Base-by-base conservation (phyloP, 441 rosid genomes). In the Hura crepitans region DNA sequence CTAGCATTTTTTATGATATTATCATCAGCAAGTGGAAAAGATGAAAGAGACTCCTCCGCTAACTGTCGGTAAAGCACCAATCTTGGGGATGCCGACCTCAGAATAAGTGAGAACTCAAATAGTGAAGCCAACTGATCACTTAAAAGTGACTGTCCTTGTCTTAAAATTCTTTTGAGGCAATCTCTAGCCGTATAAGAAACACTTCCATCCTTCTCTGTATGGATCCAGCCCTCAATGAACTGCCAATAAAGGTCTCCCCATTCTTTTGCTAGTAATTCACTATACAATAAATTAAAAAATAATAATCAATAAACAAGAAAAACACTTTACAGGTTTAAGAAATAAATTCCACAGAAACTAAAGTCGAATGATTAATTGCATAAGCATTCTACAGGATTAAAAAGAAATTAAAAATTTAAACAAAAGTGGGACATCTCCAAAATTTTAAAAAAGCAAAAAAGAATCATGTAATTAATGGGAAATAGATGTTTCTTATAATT, bases 31-130 rank as follows among this genome's bases (percentile, higher is more conserved):
- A 78, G 84, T 10, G 97, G 98, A 79, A 83, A 93, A 70, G 99
- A 96, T 72, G 97, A 91, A 50, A 96, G 91, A 74, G 99, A 91
- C 78, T 96, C 98, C 80, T 86, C 98, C 9, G 98, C 98, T 50
- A 96, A 78, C 72, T 96, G 97, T 42, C 96, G 85, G 54, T 88
- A 93, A 62, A 96, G 97, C 80, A 93, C 97, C 81, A 91, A 82
- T 79, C 88, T 82, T 0, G 99, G 96, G 35, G 99, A 93, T 14
- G 98, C 93, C 18, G 97, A 89, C 85, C 98, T 89, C 72, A 96
- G 70, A 47, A 81, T 82, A 66, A 96, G 92, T 31, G 99, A 96
- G 85, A 93, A 90, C 74, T 89, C 90, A 75, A 88, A 89, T 1
- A 96, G 83, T 5, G 97, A 82, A 58, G 90, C 87, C 83, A 93